Base-by-base conservation (phyloP, 768 basidiomycete genomes). In the Boletus barrowsii region DNA sequence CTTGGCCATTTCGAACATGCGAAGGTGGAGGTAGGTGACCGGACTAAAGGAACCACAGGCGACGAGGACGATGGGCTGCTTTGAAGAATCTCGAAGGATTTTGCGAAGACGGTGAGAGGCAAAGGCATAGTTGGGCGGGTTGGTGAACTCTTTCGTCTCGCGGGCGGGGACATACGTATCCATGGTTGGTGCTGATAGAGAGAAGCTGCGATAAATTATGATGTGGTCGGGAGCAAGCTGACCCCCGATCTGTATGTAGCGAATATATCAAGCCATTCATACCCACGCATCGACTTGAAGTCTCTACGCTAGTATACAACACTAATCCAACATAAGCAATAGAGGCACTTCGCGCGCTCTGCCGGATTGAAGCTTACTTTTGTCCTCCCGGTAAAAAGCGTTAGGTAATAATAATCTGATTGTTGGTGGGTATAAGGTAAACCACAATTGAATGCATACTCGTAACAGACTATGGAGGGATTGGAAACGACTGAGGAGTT, bases 1-100 rank as follows among this genome's bases (percentile, higher is more conserved):
- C 74, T 88, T 90, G 52, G 96, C 97, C 97, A 99, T 98, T 70
- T 98, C 97, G 73, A 98, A 99, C 94, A 99, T 98, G 61, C 97
- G 90, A 57, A 98, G 83, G 67, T 97, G 94, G 48, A 96, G 88
- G 67, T 94, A 96, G n/a, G 95, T 97, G 58, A 97, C 89, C 11
- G 96, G 96, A 64, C 92, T 95, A 83, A 98, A 98, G 51, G 93
- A 96, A 29, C 96, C 97, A 67, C 97, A 99, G 43, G 93, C 97
- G 55, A 99, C 93, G 58, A 97, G 86, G 51, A 94, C 90, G 61
- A 97, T 75, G n/a, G 93, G 96, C 9, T 86, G 86, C 73, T 88
- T 91, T 20, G 71, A 74, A 9, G 83, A 67, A 65, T 88, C 80
- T 20, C 77, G 81, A 41, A 89, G 81, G 47, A 74, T 75, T 33